Base-by-base conservation (phyloP, 139 green algal species). In the Closterium sp. region DNA sequence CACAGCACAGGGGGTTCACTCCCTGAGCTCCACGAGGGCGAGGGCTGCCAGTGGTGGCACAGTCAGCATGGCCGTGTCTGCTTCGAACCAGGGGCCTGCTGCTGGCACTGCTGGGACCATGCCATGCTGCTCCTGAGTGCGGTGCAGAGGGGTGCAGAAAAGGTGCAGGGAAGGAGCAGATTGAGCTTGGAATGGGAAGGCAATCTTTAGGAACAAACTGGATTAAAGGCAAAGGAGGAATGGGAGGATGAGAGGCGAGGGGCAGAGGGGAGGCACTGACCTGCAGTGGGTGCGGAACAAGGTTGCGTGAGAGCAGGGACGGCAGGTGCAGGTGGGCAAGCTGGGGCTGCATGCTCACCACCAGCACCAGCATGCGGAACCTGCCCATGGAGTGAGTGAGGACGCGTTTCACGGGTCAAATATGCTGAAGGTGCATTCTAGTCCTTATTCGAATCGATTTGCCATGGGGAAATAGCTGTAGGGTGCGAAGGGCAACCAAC, bases 331-430 rank as follows among this genome's bases (percentile, higher is more conserved):
- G 24, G n/a, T 13, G 13, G 29, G 11, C 19, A 19, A 1, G 21
- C 31, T 93, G 85, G 11, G 90, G 85, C 24, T 31, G 85, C 29
- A 87, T 87, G 87, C 90, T 93, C 11, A 93, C 21, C 6, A 93
- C 90, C 79, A 90, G n/a, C 86, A 93, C 31, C 24, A 90, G 17
- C n/a, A 27, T 30, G 1, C 62, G 84, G 87, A 84, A 93, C 24
- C 90, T 93, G 90, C 45, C 45, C 28, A 27, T 29, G 10, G 29
- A 29, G 1, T 24, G 38, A 50, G 38, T 50, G 38, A 50, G 38
- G 38, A 17, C 38, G 38, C 38, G 5, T 50, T 50, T 50, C 32
- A 38, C 2, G 3, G 32, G 32, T 38, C 32, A 3, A 2, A 38
- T 38, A 7, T 7, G 3, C 2, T 38, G 32, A 38, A 38, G 32